A percentile compares a stretch with the other conserved stretches of the same genome.
Evolutionary conservation across 257 asterid species (phyloP).

Genomic region (Salvia splendens): DNA sequence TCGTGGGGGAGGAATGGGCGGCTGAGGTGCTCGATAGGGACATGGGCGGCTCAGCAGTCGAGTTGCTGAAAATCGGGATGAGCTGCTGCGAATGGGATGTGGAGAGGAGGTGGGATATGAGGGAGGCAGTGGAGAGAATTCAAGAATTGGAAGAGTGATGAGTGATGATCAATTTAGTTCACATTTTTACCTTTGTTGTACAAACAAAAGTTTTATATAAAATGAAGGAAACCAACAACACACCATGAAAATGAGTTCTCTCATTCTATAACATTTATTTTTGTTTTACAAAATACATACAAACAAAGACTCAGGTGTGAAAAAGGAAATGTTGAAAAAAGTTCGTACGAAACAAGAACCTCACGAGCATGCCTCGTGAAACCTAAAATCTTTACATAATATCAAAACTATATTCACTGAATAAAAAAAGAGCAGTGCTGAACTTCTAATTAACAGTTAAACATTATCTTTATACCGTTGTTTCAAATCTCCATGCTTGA

Average conservation of each 20-base stretch:
- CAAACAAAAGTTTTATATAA: neutral
- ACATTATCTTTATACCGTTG: neutral
- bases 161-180: slow-evolving; percentile 33
- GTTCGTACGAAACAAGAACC: slow-evolving; percentile 11
- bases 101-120: slow-evolving; percentile 55
- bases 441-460: slow-evolving; percentile 11
- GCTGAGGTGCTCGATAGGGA: slow-evolving; percentile 69
- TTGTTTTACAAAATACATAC: slow-evolving; percentile 12
- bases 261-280: slow-evolving; percentile 15
- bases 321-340: neutral
- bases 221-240: slow-evolving; percentile 9
- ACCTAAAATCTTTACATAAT: slow-evolving; percentile 26
- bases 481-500: slow-evolving; percentile 57
- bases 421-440: slow-evolving; percentile 2
- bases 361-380: slow-evolving; percentile 20
- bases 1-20: slow-evolving; percentile 69
- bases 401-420: slow-evolving; percentile 5
- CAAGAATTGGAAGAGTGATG: slow-evolving; percentile 40
- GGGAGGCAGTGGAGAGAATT: slow-evolving; percentile 52
- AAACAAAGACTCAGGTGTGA: slow-evolving; percentile 17
- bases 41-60: slow-evolving; percentile 35
- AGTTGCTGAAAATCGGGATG: slow-evolving; percentile 67
- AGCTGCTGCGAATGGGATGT: slow-evolving; percentile 58
- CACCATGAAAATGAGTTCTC: slow-evolving; percentile 4
- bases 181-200: slow-evolving; percentile 4